phyloP scores from a whole-genome alignment of 2,329 filamentous ascomycete species.

The Hirsutella thompsonii region DNA sequence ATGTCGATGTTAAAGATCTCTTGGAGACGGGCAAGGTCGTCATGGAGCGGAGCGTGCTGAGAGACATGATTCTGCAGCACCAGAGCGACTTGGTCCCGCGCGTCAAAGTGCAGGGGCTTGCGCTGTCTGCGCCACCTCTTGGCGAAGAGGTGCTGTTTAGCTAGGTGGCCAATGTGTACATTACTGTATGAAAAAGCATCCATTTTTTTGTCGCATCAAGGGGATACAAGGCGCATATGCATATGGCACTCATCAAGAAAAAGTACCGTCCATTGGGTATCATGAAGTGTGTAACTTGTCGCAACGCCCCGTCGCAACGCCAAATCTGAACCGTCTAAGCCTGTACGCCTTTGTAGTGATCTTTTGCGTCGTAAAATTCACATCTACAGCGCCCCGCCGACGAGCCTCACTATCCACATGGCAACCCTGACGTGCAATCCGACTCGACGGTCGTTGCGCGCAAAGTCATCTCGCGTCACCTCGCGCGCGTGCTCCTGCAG shows the following conservation, averaged over 20 bases:
- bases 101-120: slow-evolving; percentile 29
- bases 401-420: slow-evolving; percentile 83
- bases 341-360: neutral
- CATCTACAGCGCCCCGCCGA: slow-evolving; percentile 71
- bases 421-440: slow-evolving; percentile 73
- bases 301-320: too few relatives aligned
- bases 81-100: slow-evolving; percentile 49
- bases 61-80: slow-evolving; percentile 60
- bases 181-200: too few relatives aligned
- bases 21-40: slow-evolving; percentile 75
- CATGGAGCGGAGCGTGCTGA: slow-evolving; percentile 71
- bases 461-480: slow-evolving; percentile 67
- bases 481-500: slow-evolving; percentile 59
- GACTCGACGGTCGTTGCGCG: slow-evolving; percentile 69
- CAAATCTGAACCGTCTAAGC: too few relatives aligned
- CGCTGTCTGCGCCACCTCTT: slow-evolving; percentile 17
- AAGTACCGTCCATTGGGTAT: too few relatives aligned
- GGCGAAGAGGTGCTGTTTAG: slow-evolving; percentile 25
- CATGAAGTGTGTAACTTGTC: too few relatives aligned
- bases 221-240: too few relatives aligned
- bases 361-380: neutral
- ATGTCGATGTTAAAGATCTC: slow-evolving; percentile 93
- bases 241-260: too few relatives aligned
- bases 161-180: neutral
- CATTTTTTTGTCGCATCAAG: too few relatives aligned